phyloP scores from a whole-genome alignment of 2,329 filamentous ascomycete genomes.

The Colletotrichum shisoi region DNA sequence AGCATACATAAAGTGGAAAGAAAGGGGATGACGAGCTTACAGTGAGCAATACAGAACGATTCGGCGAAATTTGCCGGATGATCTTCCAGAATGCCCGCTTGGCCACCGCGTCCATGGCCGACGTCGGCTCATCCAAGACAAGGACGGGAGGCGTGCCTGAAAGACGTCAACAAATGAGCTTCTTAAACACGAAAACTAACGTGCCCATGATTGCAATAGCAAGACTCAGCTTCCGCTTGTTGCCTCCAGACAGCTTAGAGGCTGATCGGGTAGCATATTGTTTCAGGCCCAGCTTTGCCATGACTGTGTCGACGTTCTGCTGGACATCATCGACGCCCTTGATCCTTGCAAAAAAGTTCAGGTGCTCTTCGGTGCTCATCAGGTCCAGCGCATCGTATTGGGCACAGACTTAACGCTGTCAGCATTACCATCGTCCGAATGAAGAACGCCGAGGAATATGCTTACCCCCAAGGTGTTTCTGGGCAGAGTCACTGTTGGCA shows the following conservation, averaged over 20 bases:
- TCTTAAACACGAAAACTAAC: constrained; percentile 51
- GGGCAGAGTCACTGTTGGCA: constrained; percentile 67
- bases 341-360: constrained; percentile 75
- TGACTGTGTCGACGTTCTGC: constrained; percentile 70
- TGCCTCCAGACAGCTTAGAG: constrained; percentile 74
- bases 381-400: constrained; percentile 77
- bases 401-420: constrained; percentile 64
- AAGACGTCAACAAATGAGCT: background rate
- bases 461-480: constrained; percentile 62
- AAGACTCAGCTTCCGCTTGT: constrained; percentile 77
- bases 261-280: constrained; percentile 70
- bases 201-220: constrained; percentile 78
- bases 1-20: background rate
- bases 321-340: constrained; percentile 70
- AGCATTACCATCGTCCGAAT: constrained; percentile 51
- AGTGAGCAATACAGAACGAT: constrained; percentile 73
- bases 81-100: constrained; percentile 81
- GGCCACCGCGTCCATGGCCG: constrained; percentile 75
- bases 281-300: constrained; percentile 70
- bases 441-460: constrained; percentile 67
- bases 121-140: constrained; percentile 76
- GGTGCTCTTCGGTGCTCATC: constrained; percentile 76
- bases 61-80: constrained; percentile 69
- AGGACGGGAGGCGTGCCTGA: constrained; percentile 8
- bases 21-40: background rate